Evolutionary conservation across 176 grass and related monocot genomes (phyloP).

Genomic region (Cocos nucifera): DNA sequence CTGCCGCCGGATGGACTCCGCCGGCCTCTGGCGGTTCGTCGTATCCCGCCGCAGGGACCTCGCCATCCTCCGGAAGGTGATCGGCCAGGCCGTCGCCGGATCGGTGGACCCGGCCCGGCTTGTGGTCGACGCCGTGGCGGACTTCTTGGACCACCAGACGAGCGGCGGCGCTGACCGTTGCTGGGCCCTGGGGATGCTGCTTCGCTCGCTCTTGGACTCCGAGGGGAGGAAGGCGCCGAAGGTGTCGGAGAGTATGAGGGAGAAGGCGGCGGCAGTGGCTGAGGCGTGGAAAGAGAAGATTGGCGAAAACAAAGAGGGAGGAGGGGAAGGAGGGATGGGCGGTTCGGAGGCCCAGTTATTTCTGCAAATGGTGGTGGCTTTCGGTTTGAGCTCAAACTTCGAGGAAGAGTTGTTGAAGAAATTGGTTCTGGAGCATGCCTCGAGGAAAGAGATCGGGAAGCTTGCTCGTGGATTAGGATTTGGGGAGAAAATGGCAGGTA

Average conservation of each 20-base stretch:
- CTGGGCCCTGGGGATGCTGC: conserved; percentile 54
- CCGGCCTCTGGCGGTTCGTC: conserved; percentile 49
- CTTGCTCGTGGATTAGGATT: conserved; percentile 35
- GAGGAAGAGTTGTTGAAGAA: conserved; percentile 57
- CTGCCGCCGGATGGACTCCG: conserved; percentile 59
- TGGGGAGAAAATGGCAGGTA: conserved; percentile 17
- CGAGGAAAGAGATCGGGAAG: conserved; percentile 60
- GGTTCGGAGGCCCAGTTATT: conserved; percentile 47
- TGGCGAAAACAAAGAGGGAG: conserved; percentile 6
- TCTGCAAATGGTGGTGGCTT: conserved; percentile 49
- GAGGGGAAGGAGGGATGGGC: conserved; percentile 10
- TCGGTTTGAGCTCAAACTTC: conserved; percentile 45
- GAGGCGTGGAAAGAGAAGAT: conserved; percentile 31
- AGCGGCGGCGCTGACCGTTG: conserved; percentile 31
- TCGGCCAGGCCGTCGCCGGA: conserved; percentile 30
- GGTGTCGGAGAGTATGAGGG: conserved; percentile 46
- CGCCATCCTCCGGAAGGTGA: conserved; percentile 23
- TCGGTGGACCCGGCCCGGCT: conserved; percentile 54
- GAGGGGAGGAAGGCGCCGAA: conserved; percentile 43
- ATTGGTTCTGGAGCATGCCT: conserved; percentile 43
- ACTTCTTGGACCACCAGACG: conserved; percentile 27
- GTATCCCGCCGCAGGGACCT: conserved; percentile 34
- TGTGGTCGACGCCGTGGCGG: conserved; percentile 47
- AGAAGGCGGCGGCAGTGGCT: conserved; percentile 43
- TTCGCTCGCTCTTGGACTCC: conserved; percentile 31